Evolutionary conservation across 164 flowering plant genomes (phyloP).

Genomic region (Tetrastigma voinierianum): DNA sequence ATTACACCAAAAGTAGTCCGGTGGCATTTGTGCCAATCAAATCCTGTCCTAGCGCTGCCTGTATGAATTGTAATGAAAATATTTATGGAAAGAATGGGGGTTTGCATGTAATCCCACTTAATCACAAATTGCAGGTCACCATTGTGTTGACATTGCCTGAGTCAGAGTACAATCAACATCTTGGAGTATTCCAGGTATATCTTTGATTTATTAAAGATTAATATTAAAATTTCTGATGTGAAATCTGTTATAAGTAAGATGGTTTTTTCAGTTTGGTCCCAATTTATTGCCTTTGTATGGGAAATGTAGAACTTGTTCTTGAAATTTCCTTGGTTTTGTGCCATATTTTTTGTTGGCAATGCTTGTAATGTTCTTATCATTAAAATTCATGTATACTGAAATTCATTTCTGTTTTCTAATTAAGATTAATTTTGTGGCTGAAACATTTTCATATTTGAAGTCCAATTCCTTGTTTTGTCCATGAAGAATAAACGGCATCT

Average conservation of each 20-base stretch:
- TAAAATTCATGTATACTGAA: no score
- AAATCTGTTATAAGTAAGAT: neutral
- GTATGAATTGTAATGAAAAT: constrained; percentile 33
- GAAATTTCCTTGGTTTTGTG: no score
- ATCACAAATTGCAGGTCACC: constrained; percentile 53
- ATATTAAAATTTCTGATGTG: neutral
- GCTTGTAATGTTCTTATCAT: no score
- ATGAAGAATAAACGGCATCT: no score
- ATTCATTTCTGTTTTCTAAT: no score
- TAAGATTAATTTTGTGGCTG: no score
- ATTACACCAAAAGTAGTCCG: constrained; percentile 68
- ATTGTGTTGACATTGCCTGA: constrained; percentile 71
- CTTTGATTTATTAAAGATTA: neutral
- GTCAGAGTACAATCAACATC: constrained; percentile 40
- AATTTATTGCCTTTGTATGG: neutral
- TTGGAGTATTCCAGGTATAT: constrained; percentile 41
- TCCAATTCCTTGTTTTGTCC: no score
- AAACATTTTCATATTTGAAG: no score
- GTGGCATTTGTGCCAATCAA: constrained; percentile 60
- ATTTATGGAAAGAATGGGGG: constrained; percentile 22
- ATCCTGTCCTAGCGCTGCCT: constrained; percentile 26
- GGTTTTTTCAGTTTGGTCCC: neutral
- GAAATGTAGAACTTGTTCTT: no score
- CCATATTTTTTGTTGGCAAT: no score
- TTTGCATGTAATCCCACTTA: constrained; percentile 41